Conservation (phyloP, 352 stramenopile genomes). For the Discostella stelligera region DNA sequence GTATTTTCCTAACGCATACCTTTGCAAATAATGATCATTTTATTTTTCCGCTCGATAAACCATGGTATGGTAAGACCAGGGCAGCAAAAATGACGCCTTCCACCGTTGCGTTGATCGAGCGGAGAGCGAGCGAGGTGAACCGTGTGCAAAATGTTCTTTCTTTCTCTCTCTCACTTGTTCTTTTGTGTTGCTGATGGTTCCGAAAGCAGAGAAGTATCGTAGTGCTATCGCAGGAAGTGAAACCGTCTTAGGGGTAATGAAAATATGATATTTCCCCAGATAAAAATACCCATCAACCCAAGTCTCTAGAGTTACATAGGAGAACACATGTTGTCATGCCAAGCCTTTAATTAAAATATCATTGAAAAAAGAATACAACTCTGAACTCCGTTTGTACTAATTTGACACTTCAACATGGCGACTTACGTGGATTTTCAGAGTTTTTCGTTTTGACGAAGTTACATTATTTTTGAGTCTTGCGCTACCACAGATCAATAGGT, state of each 20-base stretch:
- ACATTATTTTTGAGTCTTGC: conserved; percentile 1
- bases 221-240: too few species aligned
- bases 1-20: neutral
- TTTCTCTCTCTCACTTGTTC: neutral
- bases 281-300: too few species aligned
- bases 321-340: neutral
- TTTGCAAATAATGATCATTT: neutral
- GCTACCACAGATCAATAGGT: too few species aligned
- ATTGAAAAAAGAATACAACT: too few species aligned
- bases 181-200: too few species aligned
- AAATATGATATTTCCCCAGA: too few species aligned
- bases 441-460: neutral
- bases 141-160: neutral
- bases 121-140: neutral
- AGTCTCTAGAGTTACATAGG: too few species aligned
- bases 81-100: neutral
- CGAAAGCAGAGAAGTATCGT: too few species aligned
- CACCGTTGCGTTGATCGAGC: neutral
- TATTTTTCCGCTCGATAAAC: neutral
- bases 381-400: neutral
- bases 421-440: neutral
- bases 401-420: neutral
- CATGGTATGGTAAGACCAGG: neutral
- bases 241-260: too few species aligned
- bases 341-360: neutral